A percentile compares a stretch with the other conserved stretches of the same genome.
These are phyloP conservation scores for Pestalotiopsis sp. DNA, from an alignment of 2,329 filamentous ascomycete species.

Conservation along the genomic window DNA sequence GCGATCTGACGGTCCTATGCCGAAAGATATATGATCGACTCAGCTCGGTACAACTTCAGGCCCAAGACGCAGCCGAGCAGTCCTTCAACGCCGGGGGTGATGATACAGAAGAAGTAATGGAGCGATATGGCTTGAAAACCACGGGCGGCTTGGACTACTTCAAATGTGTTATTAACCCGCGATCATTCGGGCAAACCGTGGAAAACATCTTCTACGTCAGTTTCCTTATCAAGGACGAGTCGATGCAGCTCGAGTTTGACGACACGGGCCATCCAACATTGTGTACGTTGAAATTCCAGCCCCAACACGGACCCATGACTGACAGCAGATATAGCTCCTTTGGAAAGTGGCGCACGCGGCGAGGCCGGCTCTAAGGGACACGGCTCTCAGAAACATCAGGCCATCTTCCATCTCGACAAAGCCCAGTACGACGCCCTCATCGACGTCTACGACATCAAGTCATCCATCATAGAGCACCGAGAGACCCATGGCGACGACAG, in stretches of 20 bases:
- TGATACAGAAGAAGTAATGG: conserved; percentile 57
- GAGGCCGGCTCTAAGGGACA: conserved; percentile 44
- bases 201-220: conserved; percentile 98
- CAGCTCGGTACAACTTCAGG: conserved; percentile 46
- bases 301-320: conserved; percentile 19
- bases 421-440: conserved; percentile 80
- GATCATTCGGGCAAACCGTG: conserved; percentile 89
- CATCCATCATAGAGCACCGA: conserved; percentile 84
- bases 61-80: conserved; percentile 48
- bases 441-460: conserved; percentile 72
- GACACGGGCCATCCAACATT: conserved; percentile 76
- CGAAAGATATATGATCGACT: conserved; percentile 72
- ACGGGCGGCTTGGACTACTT: conserved; percentile 78
- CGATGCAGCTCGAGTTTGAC: conserved; percentile 74
- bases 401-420: conserved; percentile 87
- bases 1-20: conserved; percentile 79
- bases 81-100: conserved; percentile 50
- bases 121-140: conserved; percentile 65
- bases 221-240: conserved; percentile 89
- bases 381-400: conserved; percentile 74
- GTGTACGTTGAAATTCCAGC: conserved; percentile 54
- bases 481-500: conserved; percentile 56
- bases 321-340: conserved; percentile 37
- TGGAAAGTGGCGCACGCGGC: conserved; percentile 49
- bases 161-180: conserved; percentile 87